A percentile compares a stretch with the other conserved stretches of the same genome.
Evolutionary conservation across 116 monocot genomes (phyloP).

Genomic region (Cymodocea nodosa): DNA sequence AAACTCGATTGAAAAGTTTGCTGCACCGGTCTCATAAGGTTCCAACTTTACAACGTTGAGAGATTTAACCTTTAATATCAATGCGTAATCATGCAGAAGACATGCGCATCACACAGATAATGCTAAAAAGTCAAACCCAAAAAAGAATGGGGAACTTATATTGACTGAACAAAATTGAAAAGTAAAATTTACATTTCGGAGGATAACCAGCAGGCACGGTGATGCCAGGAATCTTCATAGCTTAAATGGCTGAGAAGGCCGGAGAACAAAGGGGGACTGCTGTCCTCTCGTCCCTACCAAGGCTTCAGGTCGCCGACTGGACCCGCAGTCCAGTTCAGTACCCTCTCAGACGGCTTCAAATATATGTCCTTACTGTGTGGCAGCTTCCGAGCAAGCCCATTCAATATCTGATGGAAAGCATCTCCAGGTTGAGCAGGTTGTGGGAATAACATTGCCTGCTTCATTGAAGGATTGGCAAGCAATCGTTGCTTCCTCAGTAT

Average conservation of each 20-base stretch:
- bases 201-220: background rate
- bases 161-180: too few species aligned
- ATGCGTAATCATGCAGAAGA: too few species aligned
- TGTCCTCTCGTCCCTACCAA: slow-evolving; percentile 42
- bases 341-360: slow-evolving; percentile 43
- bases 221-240: background rate
- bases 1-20: too few species aligned
- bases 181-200: background rate
- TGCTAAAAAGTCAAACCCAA: too few species aligned
- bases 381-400: slow-evolving; percentile 83
- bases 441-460: slow-evolving; percentile 96
- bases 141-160: too few species aligned
- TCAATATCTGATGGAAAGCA: slow-evolving; percentile 93
- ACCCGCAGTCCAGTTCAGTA: slow-evolving; percentile 85
- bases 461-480: slow-evolving; percentile 94
- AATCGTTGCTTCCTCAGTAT: slow-evolving; percentile 81
- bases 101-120: too few species aligned
- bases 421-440: slow-evolving; percentile 81
- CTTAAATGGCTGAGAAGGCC: background rate
- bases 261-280: background rate
- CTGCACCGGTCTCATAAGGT: too few species aligned
- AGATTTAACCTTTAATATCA: too few species aligned
- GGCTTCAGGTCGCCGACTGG: slow-evolving; percentile 76
- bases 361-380: slow-evolving; percentile 44
- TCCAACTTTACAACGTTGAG: too few species aligned